These are phyloP conservation scores for Oryza punctata DNA, from an alignment of 176 grass and related monocot genomes.

Conservation along the genomic window DNA sequence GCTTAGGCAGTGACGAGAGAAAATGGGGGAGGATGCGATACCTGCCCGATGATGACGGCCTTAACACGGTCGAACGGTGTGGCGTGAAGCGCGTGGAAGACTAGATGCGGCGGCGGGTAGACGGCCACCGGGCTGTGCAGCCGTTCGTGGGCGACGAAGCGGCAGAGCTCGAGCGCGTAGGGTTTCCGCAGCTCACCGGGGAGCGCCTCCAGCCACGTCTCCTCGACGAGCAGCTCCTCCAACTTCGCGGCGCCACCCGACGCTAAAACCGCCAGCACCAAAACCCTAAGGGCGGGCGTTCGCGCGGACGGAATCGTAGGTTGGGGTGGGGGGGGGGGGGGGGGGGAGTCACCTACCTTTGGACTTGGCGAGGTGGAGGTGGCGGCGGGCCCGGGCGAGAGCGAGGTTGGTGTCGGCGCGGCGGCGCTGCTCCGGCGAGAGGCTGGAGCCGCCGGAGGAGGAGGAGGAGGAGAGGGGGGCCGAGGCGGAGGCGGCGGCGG, in stretches of 20 bases:
- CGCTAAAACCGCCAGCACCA: background rate
- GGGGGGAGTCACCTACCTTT: slow-evolving; percentile 85
- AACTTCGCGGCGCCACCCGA: slow-evolving; percentile 50
- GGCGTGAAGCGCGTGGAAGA: slow-evolving; percentile 86
- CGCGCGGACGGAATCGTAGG: slow-evolving; percentile 33
- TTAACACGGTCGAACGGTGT: slow-evolving; percentile 84
- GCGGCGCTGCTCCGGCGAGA: slow-evolving; percentile 64
- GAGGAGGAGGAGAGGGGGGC: slow-evolving; percentile 25
- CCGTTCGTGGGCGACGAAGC: slow-evolving; percentile 67
- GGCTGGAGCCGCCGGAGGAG: background rate
- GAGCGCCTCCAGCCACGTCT: slow-evolving; percentile 72
- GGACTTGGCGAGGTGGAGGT: slow-evolving; percentile 66
- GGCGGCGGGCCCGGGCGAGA: slow-evolving; percentile 62
- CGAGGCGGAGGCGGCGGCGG: slow-evolving; percentile 37
- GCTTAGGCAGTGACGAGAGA: background rate
- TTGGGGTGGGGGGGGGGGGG: background rate
- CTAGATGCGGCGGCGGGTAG: slow-evolving; percentile 73
- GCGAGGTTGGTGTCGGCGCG: slow-evolving; percentile 80
- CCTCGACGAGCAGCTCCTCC: slow-evolving; percentile 88
- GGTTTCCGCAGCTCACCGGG: slow-evolving; percentile 72
- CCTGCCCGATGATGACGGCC: slow-evolving; percentile 96
- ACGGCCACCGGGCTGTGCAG: slow-evolving; percentile 57
- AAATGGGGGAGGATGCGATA: slow-evolving; percentile 20
- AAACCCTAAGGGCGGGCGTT: background rate
- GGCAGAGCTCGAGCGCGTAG: slow-evolving; percentile 79